Base-by-base conservation (phyloP, 2,329 filamentous ascomycete species). In the Penicillium carneum region DNA sequence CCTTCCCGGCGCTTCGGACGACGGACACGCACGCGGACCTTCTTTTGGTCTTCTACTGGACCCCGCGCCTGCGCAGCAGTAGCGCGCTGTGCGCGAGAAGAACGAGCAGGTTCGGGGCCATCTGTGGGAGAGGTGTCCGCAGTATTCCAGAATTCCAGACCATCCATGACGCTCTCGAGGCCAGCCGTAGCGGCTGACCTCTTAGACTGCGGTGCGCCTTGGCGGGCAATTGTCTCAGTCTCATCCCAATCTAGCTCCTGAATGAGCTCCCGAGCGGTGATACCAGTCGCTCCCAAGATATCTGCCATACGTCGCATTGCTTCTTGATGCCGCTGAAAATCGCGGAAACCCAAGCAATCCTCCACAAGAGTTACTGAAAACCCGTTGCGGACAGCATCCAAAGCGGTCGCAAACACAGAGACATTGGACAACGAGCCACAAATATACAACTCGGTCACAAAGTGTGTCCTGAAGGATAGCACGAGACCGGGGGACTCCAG, bases 321-420 rank as follows among this genome's bases (percentile, higher is more conserved):
- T 65, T 86, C 83, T 46, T 86, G 81, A 69, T 96, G 92, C 45
- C 92, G 87, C 18, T 81, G 77, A 60, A 88, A 86, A 68, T 83
- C 88, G 48, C 91, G 87, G 72, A 89, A 97, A 11, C 93, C 93
- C 57, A 96, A 87, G 75, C 93, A 97, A 74, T 98, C 93, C 54
- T 95, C 89, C 41, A 98, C 82, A 12, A 98, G 82, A 5, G 90
- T 95, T 71, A 97, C 92, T n/a, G 87, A 84, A 71, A 96, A 88
- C 4, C 93, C 95, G 76, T 97, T 90, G 20, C 90, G 87, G 1
- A 92, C 93, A 11, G 94, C 95, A 72, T 97, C 95, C 64, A 96
- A 84, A 3, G 93, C 93, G 0, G 94, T 97, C 8, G 95, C 94
- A 73, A 95, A 93, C 48, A 98, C 88, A 34, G 93, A 93, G 38